Evolutionary conservation across 768 basidiomycete genomes (phyloP).

Genomic region (Lentinula sp.): DNA sequence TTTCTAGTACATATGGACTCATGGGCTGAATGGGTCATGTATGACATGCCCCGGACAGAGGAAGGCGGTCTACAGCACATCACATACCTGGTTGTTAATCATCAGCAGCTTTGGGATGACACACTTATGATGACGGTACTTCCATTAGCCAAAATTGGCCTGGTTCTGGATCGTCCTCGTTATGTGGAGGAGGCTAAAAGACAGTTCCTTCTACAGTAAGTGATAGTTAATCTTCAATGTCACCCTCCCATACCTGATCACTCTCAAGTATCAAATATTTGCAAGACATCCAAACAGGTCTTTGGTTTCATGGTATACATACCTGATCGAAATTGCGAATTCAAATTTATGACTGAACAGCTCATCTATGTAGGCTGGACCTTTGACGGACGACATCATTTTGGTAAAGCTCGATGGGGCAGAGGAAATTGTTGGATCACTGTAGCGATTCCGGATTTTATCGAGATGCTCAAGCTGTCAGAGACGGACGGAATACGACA

Average conservation of each 20-base stretch:
- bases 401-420: conserved; percentile 43
- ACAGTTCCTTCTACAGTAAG: conserved; percentile 43
- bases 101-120: conserved; percentile 51
- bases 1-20: conserved; percentile 34
- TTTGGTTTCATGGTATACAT: conserved; percentile 41
- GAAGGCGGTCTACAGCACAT: conserved; percentile 44
- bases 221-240: background rate
- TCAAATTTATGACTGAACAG: background rate
- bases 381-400: conserved; percentile 40
- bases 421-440: conserved; percentile 54
- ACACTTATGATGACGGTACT: conserved; percentile 54
- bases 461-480: conserved; percentile 36
- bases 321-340: background rate
- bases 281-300: conserved; percentile 34
- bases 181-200: conserved; percentile 53
- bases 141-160: conserved; percentile 50
- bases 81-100: conserved; percentile 34
- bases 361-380: conserved; percentile 30
- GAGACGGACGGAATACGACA: conserved; percentile 33
- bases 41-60: conserved; percentile 39
- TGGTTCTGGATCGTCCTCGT: conserved; percentile 40
- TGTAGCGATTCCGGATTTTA: conserved; percentile 40
- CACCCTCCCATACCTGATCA: background rate
- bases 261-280: conserved; percentile 36
- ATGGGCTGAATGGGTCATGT: conserved; percentile 50